Base-by-base conservation (phyloP, 177 flowering plant species). In the Vitis hybrid region DNA sequence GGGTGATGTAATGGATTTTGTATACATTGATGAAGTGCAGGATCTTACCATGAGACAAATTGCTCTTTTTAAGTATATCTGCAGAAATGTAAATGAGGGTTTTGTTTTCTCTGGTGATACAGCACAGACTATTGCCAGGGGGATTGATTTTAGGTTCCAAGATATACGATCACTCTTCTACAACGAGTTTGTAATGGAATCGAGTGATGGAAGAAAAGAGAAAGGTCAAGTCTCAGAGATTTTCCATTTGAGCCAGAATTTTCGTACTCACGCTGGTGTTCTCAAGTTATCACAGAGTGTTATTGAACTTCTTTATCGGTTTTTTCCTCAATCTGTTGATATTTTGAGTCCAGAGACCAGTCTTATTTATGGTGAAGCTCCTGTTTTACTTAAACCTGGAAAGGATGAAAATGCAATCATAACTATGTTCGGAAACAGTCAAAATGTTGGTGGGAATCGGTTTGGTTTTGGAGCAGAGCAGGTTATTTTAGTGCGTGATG, bases 401-500 rank as follows among this genome's bases (percentile, higher is more conserved):
- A 75, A 81, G 63, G 81, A 81, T 74, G 89, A 87, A 51, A 86
- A 88, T 73, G 88, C 88, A 3, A 78, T 90, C 20, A 60, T 84
- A 18, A 83, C 82, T 12, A 87, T 92, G 18, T 92, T 92, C 77
- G 89, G 89, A 2, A 81, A 77, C 19, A 75, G 71, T 69, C 77
- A 77, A 62, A 80, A 60, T 61, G 64, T 7, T 52, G 64, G 73
- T 57, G 65, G 75, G 7, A 70, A 68, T 29, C 69, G 76, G 5
- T 77, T 81, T 59, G 94, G 92, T 2, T 89, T 90, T 70, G 97
- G 97, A 59, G 93, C 97, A 7, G 90, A 92, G 67, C 97, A 92
- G 72, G 97, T 90, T 1, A 92, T 92, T 49, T 76, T 92, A 70
- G 97, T 92, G 3, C 80, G 95, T 22, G 93, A 92, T 87, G 95